Base-by-base conservation (phyloP, 805 yeast genomes). In the Saccharomycopsis olivae region DNA sequence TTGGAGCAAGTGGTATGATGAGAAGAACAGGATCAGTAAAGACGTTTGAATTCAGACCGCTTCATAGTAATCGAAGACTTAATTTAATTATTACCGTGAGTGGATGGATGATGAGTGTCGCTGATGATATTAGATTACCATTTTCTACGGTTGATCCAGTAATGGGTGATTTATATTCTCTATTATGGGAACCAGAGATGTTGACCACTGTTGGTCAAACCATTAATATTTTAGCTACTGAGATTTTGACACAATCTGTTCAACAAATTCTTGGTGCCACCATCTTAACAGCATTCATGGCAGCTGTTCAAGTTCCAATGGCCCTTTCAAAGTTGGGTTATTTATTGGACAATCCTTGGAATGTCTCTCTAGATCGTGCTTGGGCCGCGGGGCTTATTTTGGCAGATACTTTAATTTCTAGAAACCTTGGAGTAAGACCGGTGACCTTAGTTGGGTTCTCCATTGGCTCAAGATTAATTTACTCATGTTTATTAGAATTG, bases 121-220 rank as follows among this genome's bases (percentile, higher is more conserved):
- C 78, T 51, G 99, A 92, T 75, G 99, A 92, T 69, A 89, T 92
- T 16, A 69, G 99, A 54, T 69, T 92, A 47, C 98, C 98, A 2
- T 92, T 88, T 55, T 83, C 95, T 1, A 92, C 98, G 0, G 83
- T 92, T 6, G 98, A 94, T 54, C 98, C 98, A 0, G 85, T 89
- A 0, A 87, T 89, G 89, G 99, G 99, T 14, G 99, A 92, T 56
- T 61, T 92, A 49, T 84, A 81, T 51, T 86, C 97, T 1, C 65
- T 92, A 5, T 63, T 84, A 35, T 92, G 98, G 98, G 99, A 92
- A 58, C 99, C 99, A 0, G 98, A 92, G 49, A 85, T 92, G 92
- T 74, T 92, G 52, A 79, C 76, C 47, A 82, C 95, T 40, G 86
- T 84, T 73, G 99, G 99, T 55, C 96, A 92, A 58, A 92, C 98